A percentile compares a stretch with the other conserved stretches of the same genome.
Evolutionary conservation across 2,329 filamentous ascomycete genomes (phyloP).

Genomic region (Cladosporium sp.): DNA sequence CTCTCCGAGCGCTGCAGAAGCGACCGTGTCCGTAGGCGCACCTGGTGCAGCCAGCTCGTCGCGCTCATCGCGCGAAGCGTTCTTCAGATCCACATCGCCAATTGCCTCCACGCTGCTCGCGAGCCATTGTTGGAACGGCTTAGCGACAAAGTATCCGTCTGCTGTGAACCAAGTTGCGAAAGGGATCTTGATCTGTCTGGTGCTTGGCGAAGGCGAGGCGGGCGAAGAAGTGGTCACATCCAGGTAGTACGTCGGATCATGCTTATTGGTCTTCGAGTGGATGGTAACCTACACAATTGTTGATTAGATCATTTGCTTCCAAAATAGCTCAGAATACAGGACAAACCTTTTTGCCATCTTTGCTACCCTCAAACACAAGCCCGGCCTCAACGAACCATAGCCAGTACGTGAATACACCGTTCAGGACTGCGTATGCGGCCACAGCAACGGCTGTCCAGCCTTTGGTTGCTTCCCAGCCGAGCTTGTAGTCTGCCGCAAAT

Average conservation of each 20-base stretch:
- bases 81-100: constrained; percentile 60
- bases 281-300: constrained; percentile 61
- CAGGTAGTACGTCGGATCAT: constrained; percentile 75
- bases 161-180: constrained; percentile 70
- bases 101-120: constrained; percentile 64
- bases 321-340: neutral
- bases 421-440: constrained; percentile 71
- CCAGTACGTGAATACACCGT: constrained; percentile 76
- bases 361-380: constrained; percentile 72
- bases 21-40: neutral
- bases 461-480: constrained; percentile 85
- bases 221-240: constrained; percentile 48
- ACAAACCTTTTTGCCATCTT: constrained; percentile 62
- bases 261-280: constrained; percentile 68
- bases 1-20: constrained; percentile 7
- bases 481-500: constrained; percentile 87
- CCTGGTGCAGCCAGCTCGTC: constrained; percentile 23
- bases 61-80: constrained; percentile 39
- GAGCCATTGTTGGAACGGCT: constrained; percentile 74
- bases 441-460: constrained; percentile 77
- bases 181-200: constrained; percentile 54
- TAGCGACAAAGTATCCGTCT: constrained; percentile 70
- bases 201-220: constrained; percentile 19
- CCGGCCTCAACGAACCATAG: constrained; percentile 78
- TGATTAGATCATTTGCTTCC: neutral